Percentiles rank a stretch among this genome's conserved stretches.
Evolutionary conservation across 768 basidiomycete species (phyloP).

Genomic region (Rhodotorula toruloides): DNA sequence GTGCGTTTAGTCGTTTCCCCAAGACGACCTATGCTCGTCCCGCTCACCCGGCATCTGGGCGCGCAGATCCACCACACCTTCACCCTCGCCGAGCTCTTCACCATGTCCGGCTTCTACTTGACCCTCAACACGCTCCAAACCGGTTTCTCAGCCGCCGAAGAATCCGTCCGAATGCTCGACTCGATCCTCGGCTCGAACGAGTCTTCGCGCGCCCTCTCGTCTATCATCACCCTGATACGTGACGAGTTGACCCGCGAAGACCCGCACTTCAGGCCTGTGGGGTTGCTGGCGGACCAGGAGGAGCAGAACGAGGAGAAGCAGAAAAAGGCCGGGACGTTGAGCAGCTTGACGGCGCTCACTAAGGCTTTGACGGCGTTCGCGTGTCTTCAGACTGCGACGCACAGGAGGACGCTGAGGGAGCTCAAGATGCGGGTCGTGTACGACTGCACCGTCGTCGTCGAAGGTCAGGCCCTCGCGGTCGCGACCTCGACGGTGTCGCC

Average conservation of each 20-base stretch:
- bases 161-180: slow-evolving; percentile 42
- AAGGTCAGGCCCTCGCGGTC: slow-evolving; percentile 21
- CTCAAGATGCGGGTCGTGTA: slow-evolving; percentile 46
- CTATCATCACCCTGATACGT: slow-evolving; percentile 47
- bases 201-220: slow-evolving; percentile 46
- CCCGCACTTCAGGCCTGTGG: slow-evolving; percentile 27
- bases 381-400: slow-evolving; percentile 48
- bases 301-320: slow-evolving; percentile 32
- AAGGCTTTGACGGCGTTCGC: slow-evolving; percentile 49
- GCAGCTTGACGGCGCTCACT: slow-evolving; percentile 45
- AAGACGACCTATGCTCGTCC: background rate
- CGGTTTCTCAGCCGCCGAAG: slow-evolving; percentile 44
- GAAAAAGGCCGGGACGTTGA: slow-evolving; percentile 34
- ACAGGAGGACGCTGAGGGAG: slow-evolving; percentile 43
- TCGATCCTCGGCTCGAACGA: slow-evolving; percentile 48
- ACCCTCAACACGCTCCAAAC: slow-evolving; percentile 44
- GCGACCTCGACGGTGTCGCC: slow-evolving; percentile 18
- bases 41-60: background rate
- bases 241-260: slow-evolving; percentile 46
- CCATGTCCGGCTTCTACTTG: slow-evolving; percentile 49
- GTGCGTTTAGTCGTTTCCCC: slow-evolving; percentile 21
- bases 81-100: slow-evolving; percentile 49
- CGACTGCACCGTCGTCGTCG: slow-evolving; percentile 46
- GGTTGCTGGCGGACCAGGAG: slow-evolving; percentile 14
- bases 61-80: slow-evolving; percentile 45